Conservation (phyloP, 768 basidiomycete genomes). For the Boletus insuetus region DNA sequence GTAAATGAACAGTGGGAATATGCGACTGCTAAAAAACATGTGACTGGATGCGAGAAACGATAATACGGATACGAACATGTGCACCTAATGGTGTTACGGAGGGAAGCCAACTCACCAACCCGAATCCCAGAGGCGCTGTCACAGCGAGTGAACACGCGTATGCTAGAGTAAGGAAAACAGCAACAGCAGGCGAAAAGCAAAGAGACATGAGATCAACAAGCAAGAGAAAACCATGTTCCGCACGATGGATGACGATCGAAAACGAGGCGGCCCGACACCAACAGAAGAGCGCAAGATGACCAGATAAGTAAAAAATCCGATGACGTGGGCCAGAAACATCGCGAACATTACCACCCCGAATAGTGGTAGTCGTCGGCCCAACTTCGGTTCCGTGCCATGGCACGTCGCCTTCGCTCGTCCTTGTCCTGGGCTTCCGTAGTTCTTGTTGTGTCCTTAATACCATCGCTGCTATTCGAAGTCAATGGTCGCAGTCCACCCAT, state of each 20-base stretch:
- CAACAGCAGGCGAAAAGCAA: slow-evolving; percentile 12
- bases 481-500: slow-evolving; percentile 34
- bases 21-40: slow-evolving; percentile 23
- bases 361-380: slow-evolving; percentile 69
- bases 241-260: slow-evolving; percentile 13
- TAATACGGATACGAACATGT: slow-evolving; percentile 13
- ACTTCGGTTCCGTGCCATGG: slow-evolving; percentile 60
- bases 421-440: slow-evolving; percentile 32
- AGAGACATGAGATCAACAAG: slow-evolving; percentile 8
- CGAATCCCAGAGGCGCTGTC: slow-evolving; percentile 9
- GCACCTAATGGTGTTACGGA: slow-evolving; percentile 18
- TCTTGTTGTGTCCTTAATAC: slow-evolving; percentile 10
- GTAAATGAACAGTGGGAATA: slow-evolving; percentile 33
- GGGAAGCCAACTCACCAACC: slow-evolving; percentile 15
- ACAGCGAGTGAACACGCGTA: slow-evolving; percentile 10
- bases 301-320: slow-evolving; percentile 24
- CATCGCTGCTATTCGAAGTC: slow-evolving; percentile 29
- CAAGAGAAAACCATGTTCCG: slow-evolving; percentile 24
- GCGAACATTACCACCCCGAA: slow-evolving; percentile 52
- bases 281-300: slow-evolving; percentile 19
- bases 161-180: slow-evolving; percentile 16
- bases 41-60: slow-evolving; percentile 21
- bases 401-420: slow-evolving; percentile 42
- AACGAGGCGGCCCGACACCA: slow-evolving; percentile 15
- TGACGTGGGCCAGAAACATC: slow-evolving; percentile 10